These are phyloP conservation scores for Thalia dealbata DNA, from an alignment of 176 grass and related monocot genomes.

Conservation along the genomic window DNA sequence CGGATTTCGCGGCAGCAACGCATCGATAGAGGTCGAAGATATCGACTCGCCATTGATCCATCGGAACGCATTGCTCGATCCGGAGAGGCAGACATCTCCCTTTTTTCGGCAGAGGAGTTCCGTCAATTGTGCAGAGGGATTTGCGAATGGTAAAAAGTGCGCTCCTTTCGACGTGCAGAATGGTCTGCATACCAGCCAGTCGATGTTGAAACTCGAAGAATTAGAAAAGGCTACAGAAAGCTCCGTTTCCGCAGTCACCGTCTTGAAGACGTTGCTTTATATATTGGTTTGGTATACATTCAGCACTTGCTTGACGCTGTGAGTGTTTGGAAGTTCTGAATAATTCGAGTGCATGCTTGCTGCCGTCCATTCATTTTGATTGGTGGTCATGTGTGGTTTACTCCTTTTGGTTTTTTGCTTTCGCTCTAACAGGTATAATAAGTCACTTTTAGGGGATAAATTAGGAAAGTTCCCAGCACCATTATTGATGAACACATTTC, in stretches of 20 bases:
- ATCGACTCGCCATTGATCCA: background rate
- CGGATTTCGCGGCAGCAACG: background rate
- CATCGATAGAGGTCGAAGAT: background rate
- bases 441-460: constrained; percentile 94
- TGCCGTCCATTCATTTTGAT: background rate
- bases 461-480: constrained; percentile 97
- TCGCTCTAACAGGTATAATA: constrained; percentile 64
- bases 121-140: background rate
- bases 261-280: constrained; percentile 43
- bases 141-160: background rate
- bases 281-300: constrained; percentile 96
- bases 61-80: background rate
- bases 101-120: constrained; percentile 21
- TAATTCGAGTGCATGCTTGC: background rate
- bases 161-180: constrained; percentile 4
- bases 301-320: constrained; percentile 99
- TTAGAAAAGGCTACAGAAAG: constrained; percentile 9
- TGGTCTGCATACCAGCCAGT: constrained; percentile 9
- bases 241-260: background rate
- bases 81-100: constrained; percentile 33
- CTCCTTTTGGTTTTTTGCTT: background rate
- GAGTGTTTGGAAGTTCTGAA: constrained; percentile 25
- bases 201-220: constrained; percentile 14
- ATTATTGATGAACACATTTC: constrained; percentile 97
- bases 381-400: background rate